A percentile compares a stretch with the other conserved stretches of the same genome.
Conservation (phyloP, 768 basidiomycete genomes). For the Podaxis sp. region DNA sequence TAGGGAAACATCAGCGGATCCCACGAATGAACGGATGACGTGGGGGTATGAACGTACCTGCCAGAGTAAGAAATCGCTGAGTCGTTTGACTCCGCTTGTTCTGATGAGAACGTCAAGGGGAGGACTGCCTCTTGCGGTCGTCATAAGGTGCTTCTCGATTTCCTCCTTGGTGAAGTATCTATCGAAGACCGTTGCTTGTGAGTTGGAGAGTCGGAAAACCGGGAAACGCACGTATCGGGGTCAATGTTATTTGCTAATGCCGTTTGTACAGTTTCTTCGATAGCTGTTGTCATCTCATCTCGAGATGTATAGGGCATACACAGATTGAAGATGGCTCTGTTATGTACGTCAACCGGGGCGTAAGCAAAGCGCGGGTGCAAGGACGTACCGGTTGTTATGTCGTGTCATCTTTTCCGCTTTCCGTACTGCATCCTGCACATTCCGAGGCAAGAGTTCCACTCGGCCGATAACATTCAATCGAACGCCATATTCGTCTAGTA, state of each 20-base stretch:
- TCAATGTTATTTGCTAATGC: slow-evolving; percentile 29
- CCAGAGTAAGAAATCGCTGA: slow-evolving; percentile 94
- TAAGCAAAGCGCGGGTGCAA: background rate
- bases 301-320: slow-evolving; percentile 91
- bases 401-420: slow-evolving; percentile 79
- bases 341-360: background rate
- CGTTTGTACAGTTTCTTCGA: slow-evolving; percentile 51
- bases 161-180: slow-evolving; percentile 61
- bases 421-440: slow-evolving; percentile 64
- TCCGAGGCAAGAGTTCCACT: slow-evolving; percentile 70
- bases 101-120: slow-evolving; percentile 89
- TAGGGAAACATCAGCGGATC: slow-evolving; percentile 28
- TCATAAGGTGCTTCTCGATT: slow-evolving; percentile 68
- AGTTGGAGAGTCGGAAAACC: background rate
- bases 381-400: slow-evolving; percentile 63
- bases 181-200: background rate
- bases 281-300: slow-evolving; percentile 87
- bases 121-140: slow-evolving; percentile 61
- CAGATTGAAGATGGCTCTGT: slow-evolving; percentile 84
- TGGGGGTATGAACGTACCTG: slow-evolving; percentile 59
- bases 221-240: slow-evolving; percentile 21
- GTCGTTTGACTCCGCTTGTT: slow-evolving; percentile 85
- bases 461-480: slow-evolving; percentile 82
- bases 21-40: background rate
- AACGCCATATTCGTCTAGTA: slow-evolving; percentile 81